Evolutionary conservation across 371 early-diverging fungal genomes (phyloP), one percentile per base, ranked within the genome.

Genomic region (Syncephalis plumigaleata): DNA sequence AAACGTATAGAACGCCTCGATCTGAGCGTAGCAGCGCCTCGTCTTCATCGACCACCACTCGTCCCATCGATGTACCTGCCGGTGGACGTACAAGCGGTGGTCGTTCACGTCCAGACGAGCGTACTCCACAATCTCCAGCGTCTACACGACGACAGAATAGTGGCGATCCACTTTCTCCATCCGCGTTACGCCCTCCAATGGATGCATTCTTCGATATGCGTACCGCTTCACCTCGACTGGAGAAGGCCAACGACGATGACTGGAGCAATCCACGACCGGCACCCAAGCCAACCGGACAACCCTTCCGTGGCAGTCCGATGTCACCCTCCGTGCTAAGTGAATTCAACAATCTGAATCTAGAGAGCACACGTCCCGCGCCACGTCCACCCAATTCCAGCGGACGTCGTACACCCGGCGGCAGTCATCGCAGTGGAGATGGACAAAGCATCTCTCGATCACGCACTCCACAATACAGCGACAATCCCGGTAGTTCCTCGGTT

Each of bases 351-450:
- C 31, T 31, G 4, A 31, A 31, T 11, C 11, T 31, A 11, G 31
- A 31, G 15, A 42, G 59, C 16, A 55, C 59, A 31, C 56, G 60
- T 8, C 60, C 60, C 40, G 56, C 55, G 36, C 9, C 56, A n/a
- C 56, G 50, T 18, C 55, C 55, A 31, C 27, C 26, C 20, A 55
- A 48, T 5, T 16, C 23, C 15, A 22, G 20, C 38, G 47, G 47
- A 8, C 31, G 47, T 3, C 18, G 21, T n/a, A 36, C 23, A 39
- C 48, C 36, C 13, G 44, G 11, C 37, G 26, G 16, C 44, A 38
- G 37, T 51, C 52, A 1, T 44, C 25, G 31, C 11, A 31, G 21
- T 23, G n/a, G n/a, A n/a, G 52, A 13, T 20, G 51, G 9, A 50
- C 15, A 7, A 5, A 20, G 16, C 2, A 1, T 11, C n/a, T 20